phyloP scores from a whole-genome alignment of 2,329 filamentous ascomycete species.

The Tolypocladium ovalisporum region DNA sequence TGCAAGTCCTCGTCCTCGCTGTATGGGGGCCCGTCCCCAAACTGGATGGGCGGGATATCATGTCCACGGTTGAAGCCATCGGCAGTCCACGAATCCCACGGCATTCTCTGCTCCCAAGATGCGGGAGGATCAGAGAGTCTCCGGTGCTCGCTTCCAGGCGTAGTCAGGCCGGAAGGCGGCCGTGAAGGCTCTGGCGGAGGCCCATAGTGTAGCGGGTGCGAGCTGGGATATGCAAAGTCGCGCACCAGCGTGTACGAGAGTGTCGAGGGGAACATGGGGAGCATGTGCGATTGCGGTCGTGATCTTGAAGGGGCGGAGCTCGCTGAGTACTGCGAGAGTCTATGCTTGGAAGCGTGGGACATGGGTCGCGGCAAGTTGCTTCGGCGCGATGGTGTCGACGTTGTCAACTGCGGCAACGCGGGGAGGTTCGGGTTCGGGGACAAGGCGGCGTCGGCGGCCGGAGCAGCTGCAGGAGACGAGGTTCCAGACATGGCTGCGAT shows the following conservation, averaged over 20 bases:
- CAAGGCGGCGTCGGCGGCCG: slow-evolving; percentile 34
- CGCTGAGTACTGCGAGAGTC: slow-evolving; percentile 75
- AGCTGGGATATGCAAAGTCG: slow-evolving; percentile 83
- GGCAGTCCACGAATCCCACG: slow-evolving; percentile 45
- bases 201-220: slow-evolving; percentile 86
- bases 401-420: slow-evolving; percentile 44
- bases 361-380: slow-evolving; percentile 52
- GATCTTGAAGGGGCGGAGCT: slow-evolving; percentile 60
- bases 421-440: slow-evolving; percentile 33
- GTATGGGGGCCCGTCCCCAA: slow-evolving; percentile 82
- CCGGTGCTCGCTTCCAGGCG: slow-evolving; percentile 69
- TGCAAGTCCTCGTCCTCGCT: slow-evolving; percentile 93
- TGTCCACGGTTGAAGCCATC: slow-evolving; percentile 49
- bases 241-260: slow-evolving; percentile 82
- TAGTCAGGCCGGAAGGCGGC: slow-evolving; percentile 70
- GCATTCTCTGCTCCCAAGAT: slow-evolving; percentile 60
- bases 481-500: slow-evolving; percentile 46
- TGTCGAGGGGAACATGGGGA: slow-evolving; percentile 75
- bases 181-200: slow-evolving; percentile 65
- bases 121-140: slow-evolving; percentile 74
- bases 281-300: slow-evolving; percentile 69
- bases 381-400: slow-evolving; percentile 45
- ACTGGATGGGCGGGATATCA: slow-evolving; percentile 71
- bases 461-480: slow-evolving; percentile 43
- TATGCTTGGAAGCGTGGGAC: slow-evolving; percentile 69